Evolutionary conservation across 1,139 yeast genomes (phyloP), one percentile per base, ranked within the genome.

Genomic region (Zygoascus sp.): DNA sequence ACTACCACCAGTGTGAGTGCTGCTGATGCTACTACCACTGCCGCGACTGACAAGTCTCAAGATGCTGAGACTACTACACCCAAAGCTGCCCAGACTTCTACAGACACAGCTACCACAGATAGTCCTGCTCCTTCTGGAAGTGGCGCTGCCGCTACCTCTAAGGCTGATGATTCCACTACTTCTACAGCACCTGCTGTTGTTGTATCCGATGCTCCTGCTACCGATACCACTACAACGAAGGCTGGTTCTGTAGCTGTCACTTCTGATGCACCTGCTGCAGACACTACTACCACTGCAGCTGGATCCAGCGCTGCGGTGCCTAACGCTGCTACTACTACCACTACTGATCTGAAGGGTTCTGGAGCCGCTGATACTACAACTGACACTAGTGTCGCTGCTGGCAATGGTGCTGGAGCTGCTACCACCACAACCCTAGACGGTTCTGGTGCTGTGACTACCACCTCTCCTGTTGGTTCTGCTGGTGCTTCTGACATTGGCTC

Each of bases 401-500:
- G n/a, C 28, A 10, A 10, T 25, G 28, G 28, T n/a, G 3, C 6
- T 25, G 28, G 11, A 19, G 23, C 22, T 2, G 2, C 40, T 10
- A n/a, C 15, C 8, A 19, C 27, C 3, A 22, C 17, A 9, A 36
- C n/a, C 27, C n/a, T n/a, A 10, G 28, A 11, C 6, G 15, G 28
- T 19, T 13, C 40, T 11, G 11, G 43, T 7, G 19, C 36, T 8
- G 16, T 48, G 13, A 23, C 46, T 23, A 32, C 38, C 27, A 42
- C 39, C 13, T 13, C 46, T 17, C 15, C 45, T 17, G 40, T 20
- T 21, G 38, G 45, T 22, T 28, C 46, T 32, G 36, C 44, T n/a
- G 32, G 23, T 36, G 44, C 22, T 16, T 22, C 48, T 28, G 39
- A 40, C 32, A 23, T 46, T 19, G 30, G 11, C 35, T 13, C 16